Evolutionary conservation across 1,284 basidiomycete genomes (phyloP), one percentile per base, ranked within the genome.

Genomic region (Boletellus deceptivus): DNA sequence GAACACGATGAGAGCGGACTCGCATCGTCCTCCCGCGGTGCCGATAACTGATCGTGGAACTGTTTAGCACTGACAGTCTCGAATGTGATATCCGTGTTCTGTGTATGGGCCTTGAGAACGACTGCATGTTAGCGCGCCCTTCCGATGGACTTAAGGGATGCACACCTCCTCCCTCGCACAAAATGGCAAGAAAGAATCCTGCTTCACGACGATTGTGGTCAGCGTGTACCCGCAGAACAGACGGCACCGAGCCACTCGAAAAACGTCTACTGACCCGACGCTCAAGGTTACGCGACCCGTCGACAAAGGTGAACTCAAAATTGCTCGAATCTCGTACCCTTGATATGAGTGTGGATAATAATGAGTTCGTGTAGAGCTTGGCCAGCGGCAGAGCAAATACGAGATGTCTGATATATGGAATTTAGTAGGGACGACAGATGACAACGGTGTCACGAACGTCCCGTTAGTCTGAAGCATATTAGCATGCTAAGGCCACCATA

Each of bases 331-430:
- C 59, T 36, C 60, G 61, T 22, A 52, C 35, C 45, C 69, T 69
- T 9, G 69, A 55, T 52, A 71, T 68, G 43, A 70, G 46, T 6
- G 61, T 69, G 11, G 68, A 69, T 37, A 72, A 49, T 9, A 70
- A 55, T 4, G 70, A 71, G 49, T 70, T 70, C 2, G 64, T 70
- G 58, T 70, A 71, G 24, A 72, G 56, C 51, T 72, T 71, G 22
- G 67, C 60, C 18, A 70, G 57, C 9, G 70, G 57, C 46, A 72
- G 59, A 31, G 67, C 67, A 34, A 72, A 64, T 34, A 66, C 42
- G 5, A 69, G 59, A 49, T 69, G 66, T 46, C 65, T 63, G 22
- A 24, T 31, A 39, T 16, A 31, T 7, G 10, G 29, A 43, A 13
- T 18, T 53, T 14, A 61, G 50, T 29, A 6, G 34, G 38, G 13